phyloP scores from a whole-genome alignment of 2,329 filamentous ascomycete species.

The Seiridium unicorne region DNA sequence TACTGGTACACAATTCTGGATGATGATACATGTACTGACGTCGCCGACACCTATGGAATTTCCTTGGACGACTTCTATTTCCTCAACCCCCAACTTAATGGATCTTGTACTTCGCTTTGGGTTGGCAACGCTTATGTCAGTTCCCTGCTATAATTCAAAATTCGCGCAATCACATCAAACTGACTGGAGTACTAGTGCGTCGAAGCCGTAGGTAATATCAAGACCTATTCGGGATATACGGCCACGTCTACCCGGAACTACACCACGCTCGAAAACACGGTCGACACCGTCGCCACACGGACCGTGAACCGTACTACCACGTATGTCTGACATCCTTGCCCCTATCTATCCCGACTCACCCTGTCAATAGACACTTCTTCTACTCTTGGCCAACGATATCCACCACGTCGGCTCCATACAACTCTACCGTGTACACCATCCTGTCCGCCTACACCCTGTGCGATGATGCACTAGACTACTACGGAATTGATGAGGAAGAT shows the following conservation, averaged over 20 bases:
- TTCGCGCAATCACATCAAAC: not conserved
- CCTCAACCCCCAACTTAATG: constrained; percentile 29
- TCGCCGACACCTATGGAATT: constrained; percentile 27
- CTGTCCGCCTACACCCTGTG: not conserved
- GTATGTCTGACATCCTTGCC: not conserved
- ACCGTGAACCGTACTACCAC: not conserved
- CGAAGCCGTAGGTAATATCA: constrained; percentile 25
- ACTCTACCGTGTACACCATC: not conserved
- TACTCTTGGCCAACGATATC: not conserved
- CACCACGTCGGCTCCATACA: not conserved
- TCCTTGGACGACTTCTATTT: constrained; percentile 30
- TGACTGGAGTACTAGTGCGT: constrained; percentile 27
- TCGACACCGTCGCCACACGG: not conserved
- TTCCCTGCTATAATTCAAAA: not conserved
- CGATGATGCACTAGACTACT: not conserved
- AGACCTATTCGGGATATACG: constrained; percentile 10
- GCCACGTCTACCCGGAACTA: not conserved
- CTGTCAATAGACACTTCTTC: not conserved
- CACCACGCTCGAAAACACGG: not conserved
- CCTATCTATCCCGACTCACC: not conserved
- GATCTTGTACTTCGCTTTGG: constrained; percentile 31
- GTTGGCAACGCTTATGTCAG: constrained; percentile 16
- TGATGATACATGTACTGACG: constrained; percentile 7
- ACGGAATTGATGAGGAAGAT: not conserved
- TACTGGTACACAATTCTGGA: not conserved